Conservation (phyloP, 495 filamentous ascomycete species). For the Hypoxylon crocopeplum region DNA sequence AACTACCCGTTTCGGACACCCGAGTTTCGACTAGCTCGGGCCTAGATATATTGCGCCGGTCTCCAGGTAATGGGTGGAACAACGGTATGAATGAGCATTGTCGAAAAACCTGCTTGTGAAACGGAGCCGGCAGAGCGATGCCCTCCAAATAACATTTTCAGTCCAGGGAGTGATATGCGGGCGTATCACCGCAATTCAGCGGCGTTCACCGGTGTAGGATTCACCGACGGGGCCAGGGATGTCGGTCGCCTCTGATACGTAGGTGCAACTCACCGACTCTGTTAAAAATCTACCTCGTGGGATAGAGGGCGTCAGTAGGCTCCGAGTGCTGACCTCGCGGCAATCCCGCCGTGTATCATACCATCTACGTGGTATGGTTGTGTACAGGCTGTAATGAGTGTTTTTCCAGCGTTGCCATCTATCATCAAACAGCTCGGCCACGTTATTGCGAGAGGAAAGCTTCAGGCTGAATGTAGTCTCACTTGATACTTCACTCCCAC, state of each 20-base stretch:
- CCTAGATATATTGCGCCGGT: constrained; percentile 17
- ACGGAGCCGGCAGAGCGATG: background rate
- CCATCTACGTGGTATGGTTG: background rate
- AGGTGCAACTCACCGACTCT: constrained; percentile 18
- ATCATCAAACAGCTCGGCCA: background rate
- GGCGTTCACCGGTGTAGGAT: constrained; percentile 23
- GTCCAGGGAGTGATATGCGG: constrained; percentile 4
- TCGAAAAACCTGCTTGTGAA: constrained; percentile 5
- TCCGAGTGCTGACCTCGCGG: no score
- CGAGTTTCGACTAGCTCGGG: constrained; percentile 15
- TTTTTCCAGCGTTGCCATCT: background rate
- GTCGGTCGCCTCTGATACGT: constrained; percentile 4
- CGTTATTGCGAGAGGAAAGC: background rate
- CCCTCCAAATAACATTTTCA: background rate
- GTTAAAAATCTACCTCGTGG: no score
- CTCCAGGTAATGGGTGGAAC: constrained; percentile 2
- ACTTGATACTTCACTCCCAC: background rate
- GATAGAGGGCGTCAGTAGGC: no score
- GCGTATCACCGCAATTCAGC: constrained; percentile 10
- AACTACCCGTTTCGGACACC: constrained; percentile 22
- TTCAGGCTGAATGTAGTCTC: no score
- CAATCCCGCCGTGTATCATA: background rate
- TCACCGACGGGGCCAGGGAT: constrained; percentile 12
- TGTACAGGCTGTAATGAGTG: background rate
- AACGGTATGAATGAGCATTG: constrained; percentile 1